Evolutionary conservation across 345 rosid genomes (phyloP).

Genomic region (Salix caprea): DNA sequence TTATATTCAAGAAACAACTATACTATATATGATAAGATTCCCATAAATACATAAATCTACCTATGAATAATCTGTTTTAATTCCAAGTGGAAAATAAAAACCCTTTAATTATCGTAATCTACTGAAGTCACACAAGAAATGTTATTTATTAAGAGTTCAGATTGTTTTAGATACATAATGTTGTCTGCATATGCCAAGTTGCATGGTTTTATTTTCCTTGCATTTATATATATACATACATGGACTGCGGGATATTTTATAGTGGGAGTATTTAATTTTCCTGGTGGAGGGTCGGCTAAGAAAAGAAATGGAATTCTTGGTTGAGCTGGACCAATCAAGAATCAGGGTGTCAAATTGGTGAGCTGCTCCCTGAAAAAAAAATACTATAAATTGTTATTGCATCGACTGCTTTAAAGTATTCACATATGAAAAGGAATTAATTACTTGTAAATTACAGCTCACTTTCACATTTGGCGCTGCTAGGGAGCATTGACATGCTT

Average conservation of each 20-base stretch:
- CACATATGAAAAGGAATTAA: neutral
- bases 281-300: neutral
- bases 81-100: too few relatives aligned
- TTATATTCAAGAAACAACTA: too few relatives aligned
- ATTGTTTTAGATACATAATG: too few relatives aligned
- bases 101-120: too few relatives aligned
- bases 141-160: too few relatives aligned
- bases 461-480: neutral
- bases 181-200: neutral
- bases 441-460: neutral
- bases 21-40: too few relatives aligned
- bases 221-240: too few relatives aligned
- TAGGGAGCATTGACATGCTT: neutral
- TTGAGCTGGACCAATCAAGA: slow-evolving; percentile 6
- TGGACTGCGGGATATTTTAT: neutral
- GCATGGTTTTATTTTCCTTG: neutral
- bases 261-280: neutral
- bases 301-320: neutral
- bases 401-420: neutral
- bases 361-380: neutral
- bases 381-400: neutral
- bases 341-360: neutral
- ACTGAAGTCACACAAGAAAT: neutral
- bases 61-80: too few relatives aligned
- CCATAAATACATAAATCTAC: too few relatives aligned